Percentiles rank a stretch among this genome's conserved stretches.
Conservation (phyloP, 306 rosid genomes). For the Carpinus viminea region DNA sequence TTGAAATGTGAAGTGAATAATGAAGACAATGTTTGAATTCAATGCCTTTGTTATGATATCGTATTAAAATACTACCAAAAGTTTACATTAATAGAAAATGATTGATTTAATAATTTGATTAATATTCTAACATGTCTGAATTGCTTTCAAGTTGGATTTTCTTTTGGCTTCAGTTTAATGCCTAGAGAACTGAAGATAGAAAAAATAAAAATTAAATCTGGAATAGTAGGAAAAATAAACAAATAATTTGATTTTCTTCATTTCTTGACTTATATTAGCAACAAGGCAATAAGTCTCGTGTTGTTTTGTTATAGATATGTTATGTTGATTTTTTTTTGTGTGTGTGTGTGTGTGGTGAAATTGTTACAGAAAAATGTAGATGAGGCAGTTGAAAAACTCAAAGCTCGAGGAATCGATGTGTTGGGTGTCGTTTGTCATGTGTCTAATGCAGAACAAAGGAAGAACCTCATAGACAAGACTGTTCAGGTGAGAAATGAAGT, state of each 20-base stretch:
- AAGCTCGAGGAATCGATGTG: slow-evolving; percentile 68
- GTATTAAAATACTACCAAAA: too few relatives aligned
- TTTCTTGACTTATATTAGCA: background rate
- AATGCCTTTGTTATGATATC: too few relatives aligned
- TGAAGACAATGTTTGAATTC: too few relatives aligned
- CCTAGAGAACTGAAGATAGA: background rate
- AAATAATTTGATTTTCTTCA: background rate
- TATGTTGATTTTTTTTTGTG: background rate
- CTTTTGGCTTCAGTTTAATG: background rate
- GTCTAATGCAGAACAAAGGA: slow-evolving; percentile 75
- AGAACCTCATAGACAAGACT: slow-evolving; percentile 68
- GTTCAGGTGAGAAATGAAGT: slow-evolving; percentile 50
- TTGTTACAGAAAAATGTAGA: slow-evolving; percentile 82
- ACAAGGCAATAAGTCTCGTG: background rate
- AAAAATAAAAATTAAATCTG: background rate
- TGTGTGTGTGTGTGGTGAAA: background rate
- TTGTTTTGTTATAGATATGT: background rate
- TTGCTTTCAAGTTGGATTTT: background rate
- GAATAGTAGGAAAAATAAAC: background rate
- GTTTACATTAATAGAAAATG: too few relatives aligned
- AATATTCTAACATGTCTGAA: background rate
- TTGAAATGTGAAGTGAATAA: too few relatives aligned
- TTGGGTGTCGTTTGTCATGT: slow-evolving; percentile 86
- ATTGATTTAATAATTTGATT: too few relatives aligned
- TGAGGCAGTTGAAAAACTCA: slow-evolving; percentile 71